Evolutionary conservation across 2,329 filamentous ascomycete species (phyloP).

Genomic region (Fusarium penzigii): DNA sequence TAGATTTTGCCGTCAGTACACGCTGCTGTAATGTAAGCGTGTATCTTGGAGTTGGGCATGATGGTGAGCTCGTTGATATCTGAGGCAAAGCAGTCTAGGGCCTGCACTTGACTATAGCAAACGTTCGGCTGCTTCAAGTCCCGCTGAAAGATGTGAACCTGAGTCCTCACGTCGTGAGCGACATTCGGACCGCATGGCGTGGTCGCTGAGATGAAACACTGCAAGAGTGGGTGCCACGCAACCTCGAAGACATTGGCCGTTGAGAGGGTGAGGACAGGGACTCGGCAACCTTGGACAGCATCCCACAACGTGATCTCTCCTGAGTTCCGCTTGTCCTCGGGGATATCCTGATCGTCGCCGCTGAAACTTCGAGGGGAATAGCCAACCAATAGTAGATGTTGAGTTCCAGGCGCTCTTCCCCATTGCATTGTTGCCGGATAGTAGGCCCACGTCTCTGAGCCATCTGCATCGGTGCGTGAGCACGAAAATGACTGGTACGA

Average conservation of each 20-base stretch:
- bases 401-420: conserved; percentile 48
- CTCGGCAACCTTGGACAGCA: conserved; percentile 41
- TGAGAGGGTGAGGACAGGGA: conserved; percentile 52
- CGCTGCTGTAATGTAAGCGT: conserved; percentile 59
- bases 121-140: conserved; percentile 29
- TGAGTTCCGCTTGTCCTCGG: conserved; percentile 56
- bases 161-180: conserved; percentile 51
- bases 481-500: conserved; percentile 44
- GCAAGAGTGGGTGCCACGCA: conserved; percentile 59
- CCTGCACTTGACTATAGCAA: conserved; percentile 47
- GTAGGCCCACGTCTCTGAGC: conserved; percentile 58
- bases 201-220: conserved; percentile 58
- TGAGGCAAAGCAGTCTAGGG: conserved; percentile 58
- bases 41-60: conserved; percentile 52
- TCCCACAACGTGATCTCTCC: conserved; percentile 65
- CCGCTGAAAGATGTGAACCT: conserved; percentile 56
- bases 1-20: conserved; percentile 64
- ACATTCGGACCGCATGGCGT: conserved; percentile 47
- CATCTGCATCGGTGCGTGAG: conserved; percentile 36
- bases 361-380: conserved; percentile 60
- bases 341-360: conserved; percentile 58
- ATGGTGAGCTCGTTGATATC: conserved; percentile 66
- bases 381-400: conserved; percentile 59
- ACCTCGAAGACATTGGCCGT: conserved; percentile 66
- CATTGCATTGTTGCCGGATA: conserved; percentile 65